These are phyloP conservation scores for Pouteria campechiana DNA, from an alignment of 179 eudicot genomes.

Conservation along the genomic window DNA sequence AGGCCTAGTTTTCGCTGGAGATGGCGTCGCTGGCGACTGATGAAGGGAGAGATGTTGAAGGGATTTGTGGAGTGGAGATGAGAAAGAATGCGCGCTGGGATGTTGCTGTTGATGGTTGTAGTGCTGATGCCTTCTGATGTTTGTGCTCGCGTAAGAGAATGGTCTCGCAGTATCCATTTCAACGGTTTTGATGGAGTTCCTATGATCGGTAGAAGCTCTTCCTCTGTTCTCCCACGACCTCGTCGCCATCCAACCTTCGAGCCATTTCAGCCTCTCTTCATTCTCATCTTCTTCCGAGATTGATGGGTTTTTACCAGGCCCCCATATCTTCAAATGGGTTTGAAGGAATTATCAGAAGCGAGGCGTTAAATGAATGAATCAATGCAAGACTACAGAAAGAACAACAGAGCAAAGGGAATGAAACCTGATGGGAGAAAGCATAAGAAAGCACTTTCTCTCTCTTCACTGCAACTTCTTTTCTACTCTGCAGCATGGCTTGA, in stretches of 20 bases:
- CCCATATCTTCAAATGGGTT: constrained; percentile 26
- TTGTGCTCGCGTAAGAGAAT: constrained; percentile 35
- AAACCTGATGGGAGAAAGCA: constrained; percentile 59
- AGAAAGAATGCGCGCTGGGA: constrained; percentile 13
- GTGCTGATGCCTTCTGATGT: constrained; percentile 30
- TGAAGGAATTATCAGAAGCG: background rate
- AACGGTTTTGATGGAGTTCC: constrained; percentile 50
- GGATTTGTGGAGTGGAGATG: constrained; percentile 47
- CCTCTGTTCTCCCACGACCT: constrained; percentile 46
- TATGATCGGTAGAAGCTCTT: constrained; percentile 55
- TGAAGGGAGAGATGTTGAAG: constrained; percentile 11
- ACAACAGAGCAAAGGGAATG: background rate
- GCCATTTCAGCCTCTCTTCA: constrained; percentile 39
- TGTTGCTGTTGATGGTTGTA: constrained; percentile 22
- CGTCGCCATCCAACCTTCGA: constrained; percentile 48
- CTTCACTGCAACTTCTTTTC: constrained; percentile 47
- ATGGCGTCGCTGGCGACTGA: constrained; percentile 35
- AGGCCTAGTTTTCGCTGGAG: constrained; percentile 46
- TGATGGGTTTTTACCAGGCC: constrained; percentile 48
- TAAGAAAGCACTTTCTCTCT: constrained; percentile 44
- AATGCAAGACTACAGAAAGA: background rate
- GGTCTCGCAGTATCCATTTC: constrained; percentile 68
- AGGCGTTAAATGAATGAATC: background rate
- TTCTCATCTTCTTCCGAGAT: constrained; percentile 45
- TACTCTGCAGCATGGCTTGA: constrained; percentile 57